Base-by-base conservation (phyloP, 1,284 basidiomycete genomes). In the Puccinia triticina region DNA sequence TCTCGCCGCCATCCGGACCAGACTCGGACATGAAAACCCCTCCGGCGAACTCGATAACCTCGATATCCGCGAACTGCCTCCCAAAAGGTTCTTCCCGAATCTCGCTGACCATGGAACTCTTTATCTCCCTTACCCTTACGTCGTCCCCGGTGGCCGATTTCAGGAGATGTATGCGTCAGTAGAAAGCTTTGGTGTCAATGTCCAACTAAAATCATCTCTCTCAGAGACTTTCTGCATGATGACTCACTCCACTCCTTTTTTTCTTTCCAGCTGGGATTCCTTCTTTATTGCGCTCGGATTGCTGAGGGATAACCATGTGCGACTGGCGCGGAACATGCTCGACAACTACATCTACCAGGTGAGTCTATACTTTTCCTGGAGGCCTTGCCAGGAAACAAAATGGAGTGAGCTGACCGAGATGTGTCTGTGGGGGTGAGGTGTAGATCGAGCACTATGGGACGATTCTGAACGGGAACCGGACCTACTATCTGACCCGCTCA, bases 91-190 rank as follows among this genome's bases (percentile, higher is more conserved):
- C 23, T 37, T 59, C 37, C 43, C 46, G 21, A 29, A 43, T 18
- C 23, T 53, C 32, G 55, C 29, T 23, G 53, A 80, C 32, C 78
- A 80, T 61, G 78, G 78, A 18, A 37, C 78, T 26, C 67, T 80
- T 37, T 80, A 72, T 61, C 67, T 80, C 40, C 78, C 78, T 46
- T 80, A 72, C 37, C 78, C 78, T n/a, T 80, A 80, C 40, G 78
- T 80, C 29, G 78, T 80, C 12, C 78, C 78, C 18, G 78, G 78
- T 48, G 78, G 78, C 46, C 32, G 64, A 12, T 80, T 80, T 50
- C 78, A 80, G 78, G 78, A 80, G 57, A 80, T 80, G 66, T 80
- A 80, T 80, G 78, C 78, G 78, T 80, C 46, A 80, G 78, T 73
- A 26, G 7, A 10, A n/a, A 32, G 1, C 34, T 71, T 23, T 23